Conservation (phyloP, 176 grass and related monocot genomes). For the Triticum dicoccoides region DNA sequence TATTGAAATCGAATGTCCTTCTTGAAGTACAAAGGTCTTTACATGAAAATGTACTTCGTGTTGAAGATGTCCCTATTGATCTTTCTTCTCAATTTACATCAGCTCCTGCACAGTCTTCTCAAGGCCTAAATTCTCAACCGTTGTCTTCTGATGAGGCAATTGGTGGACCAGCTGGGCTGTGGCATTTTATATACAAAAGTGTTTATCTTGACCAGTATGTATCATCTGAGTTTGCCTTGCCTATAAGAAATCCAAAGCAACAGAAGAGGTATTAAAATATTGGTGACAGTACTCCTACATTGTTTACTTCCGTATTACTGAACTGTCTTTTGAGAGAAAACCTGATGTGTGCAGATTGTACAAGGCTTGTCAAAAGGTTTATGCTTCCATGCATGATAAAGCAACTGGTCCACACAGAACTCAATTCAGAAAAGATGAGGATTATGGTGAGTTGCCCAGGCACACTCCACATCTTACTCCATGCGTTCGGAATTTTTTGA, state of each 20-base stretch:
- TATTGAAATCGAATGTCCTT: conserved; percentile 80
- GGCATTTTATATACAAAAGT: conserved; percentile 96
- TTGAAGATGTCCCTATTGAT: conserved; percentile 72
- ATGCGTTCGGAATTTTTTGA: background rate
- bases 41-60: conserved; percentile 52
- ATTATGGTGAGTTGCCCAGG: conserved; percentile 65
- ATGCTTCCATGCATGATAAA: conserved; percentile 91
- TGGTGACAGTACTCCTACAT: background rate
- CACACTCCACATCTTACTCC: background rate
- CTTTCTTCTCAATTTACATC: conserved; percentile 27
- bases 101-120: conserved; percentile 10
- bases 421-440: conserved; percentile 74
- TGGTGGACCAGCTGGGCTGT: conserved; percentile 84
- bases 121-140: conserved; percentile 40
- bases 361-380: conserved; percentile 86
- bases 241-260: conserved; percentile 69
- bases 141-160: conserved; percentile 38
- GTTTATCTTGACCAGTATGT: conserved; percentile 88
- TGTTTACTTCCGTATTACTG: conserved; percentile 10
- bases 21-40: conserved; percentile 78
- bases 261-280: conserved; percentile 69
- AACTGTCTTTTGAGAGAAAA: conserved; percentile 9
- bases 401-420: conserved; percentile 88
- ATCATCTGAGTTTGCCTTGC: conserved; percentile 72
- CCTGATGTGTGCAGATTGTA: conserved; percentile 60